Evolutionary conservation across 2,329 filamentous ascomycete species (phyloP).

Genomic region (Fusarium proliferatum): DNA sequence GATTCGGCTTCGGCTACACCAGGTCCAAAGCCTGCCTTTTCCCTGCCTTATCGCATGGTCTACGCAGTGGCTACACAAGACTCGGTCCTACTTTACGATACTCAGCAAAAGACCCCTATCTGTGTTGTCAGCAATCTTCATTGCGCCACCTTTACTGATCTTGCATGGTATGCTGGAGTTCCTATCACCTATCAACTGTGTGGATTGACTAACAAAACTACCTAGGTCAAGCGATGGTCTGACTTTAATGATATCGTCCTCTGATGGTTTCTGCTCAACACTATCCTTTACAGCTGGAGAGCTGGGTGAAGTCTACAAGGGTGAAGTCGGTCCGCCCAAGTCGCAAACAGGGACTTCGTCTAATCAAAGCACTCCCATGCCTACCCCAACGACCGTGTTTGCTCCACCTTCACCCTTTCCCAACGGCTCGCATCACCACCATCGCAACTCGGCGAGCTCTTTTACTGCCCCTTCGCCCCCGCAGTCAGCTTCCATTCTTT

Average conservation of each 20-base stretch:
- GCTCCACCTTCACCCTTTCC: conserved; percentile 70
- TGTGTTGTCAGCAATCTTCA: conserved; percentile 97
- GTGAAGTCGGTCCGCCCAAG: conserved; percentile 68
- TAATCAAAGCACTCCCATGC: conserved; percentile 74
- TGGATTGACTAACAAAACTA: conserved; percentile 40
- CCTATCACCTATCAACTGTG: not conserved
- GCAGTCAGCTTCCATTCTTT: conserved; percentile 66
- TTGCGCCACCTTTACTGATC: conserved; percentile 95
- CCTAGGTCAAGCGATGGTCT: conserved; percentile 62
- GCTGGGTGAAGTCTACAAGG: conserved; percentile 83
- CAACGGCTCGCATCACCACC: conserved; percentile 61
- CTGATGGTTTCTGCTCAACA: conserved; percentile 96
- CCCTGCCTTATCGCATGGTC: conserved; percentile 90
- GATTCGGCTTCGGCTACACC: conserved; percentile 63
- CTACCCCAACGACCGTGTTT: conserved; percentile 74
- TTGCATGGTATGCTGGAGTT: conserved; percentile 79
- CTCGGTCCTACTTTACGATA: conserved; percentile 94
- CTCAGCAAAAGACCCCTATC: conserved; percentile 92
- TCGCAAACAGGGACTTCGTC: conserved; percentile 60
- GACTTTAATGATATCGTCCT: conserved; percentile 90
- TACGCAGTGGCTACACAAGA: conserved; percentile 98
- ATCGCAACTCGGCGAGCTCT: conserved; percentile 69
- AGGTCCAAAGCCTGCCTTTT: conserved; percentile 78
- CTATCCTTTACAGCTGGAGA: conserved; percentile 87
- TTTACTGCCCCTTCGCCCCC: conserved; percentile 68